A percentile compares a stretch with the other conserved stretches of the same genome.
Conservation (phyloP, 2,329 filamentous ascomycete species). For the Botrytis tulipae region DNA sequence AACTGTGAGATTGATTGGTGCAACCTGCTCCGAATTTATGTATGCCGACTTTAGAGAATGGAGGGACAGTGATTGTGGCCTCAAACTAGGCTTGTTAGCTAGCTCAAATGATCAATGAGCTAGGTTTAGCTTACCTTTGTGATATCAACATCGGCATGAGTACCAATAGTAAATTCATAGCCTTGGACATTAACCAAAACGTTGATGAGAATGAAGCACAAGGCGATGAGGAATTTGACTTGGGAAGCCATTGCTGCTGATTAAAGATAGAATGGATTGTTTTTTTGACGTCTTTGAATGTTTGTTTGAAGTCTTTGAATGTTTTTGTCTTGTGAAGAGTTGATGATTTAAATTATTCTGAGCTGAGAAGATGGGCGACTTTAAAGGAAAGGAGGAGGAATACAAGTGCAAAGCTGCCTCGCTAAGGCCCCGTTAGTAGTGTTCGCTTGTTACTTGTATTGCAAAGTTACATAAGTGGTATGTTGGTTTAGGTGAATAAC, state of each 20-base stretch:
- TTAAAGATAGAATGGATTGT: neutral
- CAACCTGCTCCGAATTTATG: slow-evolving; percentile 28
- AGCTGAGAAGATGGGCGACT: neutral
- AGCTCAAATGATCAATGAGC: neutral
- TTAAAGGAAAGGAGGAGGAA: neutral
- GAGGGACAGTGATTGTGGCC: slow-evolving; percentile 27
- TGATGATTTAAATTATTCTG: neutral
- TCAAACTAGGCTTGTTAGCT: slow-evolving; percentile 23
- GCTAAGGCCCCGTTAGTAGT: neutral
- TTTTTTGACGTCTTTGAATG: no score
- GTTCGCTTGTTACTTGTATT: neutral
- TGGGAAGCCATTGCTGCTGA: neutral
- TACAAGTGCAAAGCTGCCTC: neutral
- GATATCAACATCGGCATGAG: neutral
- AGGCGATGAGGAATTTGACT: neutral
- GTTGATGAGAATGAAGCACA: neutral
- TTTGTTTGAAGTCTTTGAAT: neutral
- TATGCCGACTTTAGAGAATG: slow-evolving; percentile 22
- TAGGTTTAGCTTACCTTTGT: neutral
- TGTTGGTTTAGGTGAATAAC: neutral
- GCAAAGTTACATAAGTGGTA: neutral
- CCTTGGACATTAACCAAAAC: neutral
- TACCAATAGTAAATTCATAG: slow-evolving; percentile 1
- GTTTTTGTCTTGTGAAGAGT: neutral
- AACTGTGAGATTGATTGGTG: slow-evolving; percentile 23